Evolutionary conservation across 2,329 filamentous ascomycete species (phyloP), one percentile per base, ranked within the genome.

Genomic region (Scedosporium dehoogii): DNA sequence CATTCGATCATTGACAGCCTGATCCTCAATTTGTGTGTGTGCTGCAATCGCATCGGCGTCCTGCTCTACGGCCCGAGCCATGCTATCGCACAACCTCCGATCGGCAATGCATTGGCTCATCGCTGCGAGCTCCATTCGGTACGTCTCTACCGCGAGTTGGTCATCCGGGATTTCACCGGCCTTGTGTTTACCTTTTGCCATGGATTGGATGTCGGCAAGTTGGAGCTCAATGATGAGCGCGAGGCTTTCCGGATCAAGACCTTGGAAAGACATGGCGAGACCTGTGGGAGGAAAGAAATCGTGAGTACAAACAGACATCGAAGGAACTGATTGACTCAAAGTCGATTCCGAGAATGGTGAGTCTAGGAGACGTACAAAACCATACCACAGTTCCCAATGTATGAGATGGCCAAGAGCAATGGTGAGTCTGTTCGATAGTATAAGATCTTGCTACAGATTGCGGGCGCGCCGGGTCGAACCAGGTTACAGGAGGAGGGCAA

Each of bases 161-260:
- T 14, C 33, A 33, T 66, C 62, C n/a, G 60, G 14, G 10, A 46
- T 27, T 5, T 64, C 46, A 16, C 56, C 60, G 42, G 21, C 55
- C 21, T 6, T 55, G 25, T 27, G 10, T 4, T 64, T 64, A 1
- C 60, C 64, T 33, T 57, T 63, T 12, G 3, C 10, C 16, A 62
- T 27, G 14, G 21, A 6, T 6, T 63, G 18, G 3, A 63, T n/a
- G 9, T 64, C 63, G 10, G 61, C 41, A 7, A 61, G 60, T 25
- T 65, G 59, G 14, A 63, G 55, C 23, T 60, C 23, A 10, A 64
- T 33, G n/a, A 64, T 18, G 18, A 65, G 29, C n/a, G 16, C 29
- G 2, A 64, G 38, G 12, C 63, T 60, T 21, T 55, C 59, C 4
- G 57, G 25, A 18, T 64, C 64, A 23, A 63, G 38, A 29, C 48